A percentile compares a stretch with the other conserved stretches of the same genome.
These are phyloP conservation scores for Paracamarosporium sp. DNA, from an alignment of 2,329 filamentous ascomycete species.

Conservation along the genomic window DNA sequence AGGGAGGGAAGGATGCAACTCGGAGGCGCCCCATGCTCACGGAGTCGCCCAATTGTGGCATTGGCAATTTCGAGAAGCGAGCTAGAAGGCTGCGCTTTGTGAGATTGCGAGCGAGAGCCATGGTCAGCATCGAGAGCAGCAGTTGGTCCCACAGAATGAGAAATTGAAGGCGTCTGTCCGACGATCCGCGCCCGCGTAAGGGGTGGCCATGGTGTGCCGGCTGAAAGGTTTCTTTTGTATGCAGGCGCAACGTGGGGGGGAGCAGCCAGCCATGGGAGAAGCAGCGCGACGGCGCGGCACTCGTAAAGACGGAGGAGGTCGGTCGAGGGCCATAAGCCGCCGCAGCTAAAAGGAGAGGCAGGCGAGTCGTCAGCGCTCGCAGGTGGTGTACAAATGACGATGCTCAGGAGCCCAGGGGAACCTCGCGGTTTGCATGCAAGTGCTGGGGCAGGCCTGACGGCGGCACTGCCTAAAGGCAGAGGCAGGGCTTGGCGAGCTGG, in stretches of 20 bases:
- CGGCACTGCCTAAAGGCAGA: constrained; percentile 1
- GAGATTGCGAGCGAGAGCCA: constrained; percentile 14
- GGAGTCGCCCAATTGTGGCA: constrained; percentile 19
- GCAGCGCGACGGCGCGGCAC: too few species aligned
- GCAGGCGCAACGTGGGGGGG: constrained; percentile 31
- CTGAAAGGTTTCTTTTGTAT: constrained; percentile 33
- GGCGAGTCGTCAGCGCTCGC: not conserved
- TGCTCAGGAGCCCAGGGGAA: not conserved
- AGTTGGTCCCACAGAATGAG: constrained; percentile 7
- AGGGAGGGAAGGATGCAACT: constrained; percentile 29
- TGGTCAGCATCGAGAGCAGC: constrained; percentile 9
- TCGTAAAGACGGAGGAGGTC: too few species aligned
- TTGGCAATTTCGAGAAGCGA: constrained; percentile 25
- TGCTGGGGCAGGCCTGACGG: constrained; percentile 1
- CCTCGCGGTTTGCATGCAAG: constrained; percentile 2
- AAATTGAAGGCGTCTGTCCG: not conserved
- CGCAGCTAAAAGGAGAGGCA: constrained; percentile 6
- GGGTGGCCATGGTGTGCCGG: constrained; percentile 32
- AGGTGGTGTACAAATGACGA: not conserved
- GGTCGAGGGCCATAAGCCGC: not conserved
- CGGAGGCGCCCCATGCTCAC: constrained; percentile 15
- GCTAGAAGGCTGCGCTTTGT: constrained; percentile 19
- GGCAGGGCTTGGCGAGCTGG: constrained; percentile 6
- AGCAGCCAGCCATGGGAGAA: constrained; percentile 15
- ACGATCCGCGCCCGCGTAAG: constrained; percentile 9